Evolutionary conservation across 129 eudicot genomes (phyloP).

Genomic region (Flaveria bidentis): DNA sequence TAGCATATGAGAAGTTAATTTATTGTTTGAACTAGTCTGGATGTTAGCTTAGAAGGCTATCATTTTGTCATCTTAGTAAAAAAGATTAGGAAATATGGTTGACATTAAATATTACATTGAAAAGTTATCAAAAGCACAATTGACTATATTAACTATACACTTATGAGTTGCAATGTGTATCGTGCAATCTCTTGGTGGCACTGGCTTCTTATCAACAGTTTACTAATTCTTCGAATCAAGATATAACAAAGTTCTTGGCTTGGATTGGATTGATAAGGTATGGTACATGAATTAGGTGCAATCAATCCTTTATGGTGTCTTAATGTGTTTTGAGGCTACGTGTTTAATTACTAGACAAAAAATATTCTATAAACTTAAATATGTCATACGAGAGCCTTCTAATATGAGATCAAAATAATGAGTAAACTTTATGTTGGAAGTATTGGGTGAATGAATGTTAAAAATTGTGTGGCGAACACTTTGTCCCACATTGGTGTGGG

Average conservation of each 20-base stretch:
- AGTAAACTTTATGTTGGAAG: conserved; percentile 48
- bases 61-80: neutral
- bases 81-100: conserved; percentile 9
- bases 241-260: conserved; percentile 35
- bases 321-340: conserved; percentile 52
- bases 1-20: neutral
- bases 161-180: conserved; percentile 15
- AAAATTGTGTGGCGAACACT: no score
- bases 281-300: conserved; percentile 10
- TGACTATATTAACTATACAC: neutral
- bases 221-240: conserved; percentile 87
- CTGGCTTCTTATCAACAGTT: conserved; percentile 89
- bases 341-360: conserved; percentile 85
- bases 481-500: no score
- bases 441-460: no score
- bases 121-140: neutral
- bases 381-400: conserved; percentile 34
- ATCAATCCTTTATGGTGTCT: conserved; percentile 11
- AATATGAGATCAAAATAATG: conserved; percentile 87
- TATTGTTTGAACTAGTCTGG: neutral
- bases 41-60: conserved; percentile 8
- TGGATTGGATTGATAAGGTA: neutral
- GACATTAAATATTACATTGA: conserved; percentile 1
- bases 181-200: conserved; percentile 73
- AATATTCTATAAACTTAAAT: conserved; percentile 89